A percentile compares a stretch with the other conserved stretches of the same genome.
Evolutionary conservation across 441 rosid species (phyloP).

Genomic region (Mallotus japonicus): DNA sequence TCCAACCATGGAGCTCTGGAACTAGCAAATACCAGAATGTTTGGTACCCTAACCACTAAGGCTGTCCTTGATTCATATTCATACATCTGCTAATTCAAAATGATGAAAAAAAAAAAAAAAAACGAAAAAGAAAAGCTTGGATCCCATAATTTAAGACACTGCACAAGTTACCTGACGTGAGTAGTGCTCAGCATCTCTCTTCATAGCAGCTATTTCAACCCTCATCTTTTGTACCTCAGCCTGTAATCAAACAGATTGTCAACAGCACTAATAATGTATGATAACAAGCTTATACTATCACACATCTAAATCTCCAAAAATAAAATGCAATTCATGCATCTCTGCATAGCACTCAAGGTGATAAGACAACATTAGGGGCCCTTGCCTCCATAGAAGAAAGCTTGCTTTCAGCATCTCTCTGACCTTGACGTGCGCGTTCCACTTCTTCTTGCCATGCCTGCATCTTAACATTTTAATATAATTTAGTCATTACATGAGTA

Average conservation of each 20-base stretch:
- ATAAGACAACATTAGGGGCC: background rate
- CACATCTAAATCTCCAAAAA: background rate
- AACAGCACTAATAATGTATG: background rate
- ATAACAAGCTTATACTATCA: background rate
- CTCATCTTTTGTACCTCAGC: constrained; percentile 92
- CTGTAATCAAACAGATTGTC: constrained; percentile 42
- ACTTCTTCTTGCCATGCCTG: constrained; percentile 99
- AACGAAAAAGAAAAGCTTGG: background rate
- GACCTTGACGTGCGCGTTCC: constrained; percentile 94
- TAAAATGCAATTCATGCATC: background rate
- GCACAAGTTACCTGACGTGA: constrained; percentile 76
- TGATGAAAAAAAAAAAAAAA: background rate
- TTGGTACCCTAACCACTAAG: background rate
- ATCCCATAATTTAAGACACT: background rate
- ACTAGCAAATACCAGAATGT: background rate
- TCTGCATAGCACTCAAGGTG: too few species aligned
- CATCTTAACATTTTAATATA: constrained; percentile 42
- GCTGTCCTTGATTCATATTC: background rate
- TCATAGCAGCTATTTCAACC: constrained; percentile 98
- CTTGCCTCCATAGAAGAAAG: constrained; percentile 85
- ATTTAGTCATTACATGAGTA: constrained; percentile 6
- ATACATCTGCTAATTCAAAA: background rate
- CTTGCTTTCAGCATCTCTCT: constrained; percentile 95
- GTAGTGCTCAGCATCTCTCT: constrained; percentile 98
- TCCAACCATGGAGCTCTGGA: background rate